phyloP scores from a whole-genome alignment of 2,329 filamentous ascomycete genomes.

The Aurifilum marmelostoma region DNA sequence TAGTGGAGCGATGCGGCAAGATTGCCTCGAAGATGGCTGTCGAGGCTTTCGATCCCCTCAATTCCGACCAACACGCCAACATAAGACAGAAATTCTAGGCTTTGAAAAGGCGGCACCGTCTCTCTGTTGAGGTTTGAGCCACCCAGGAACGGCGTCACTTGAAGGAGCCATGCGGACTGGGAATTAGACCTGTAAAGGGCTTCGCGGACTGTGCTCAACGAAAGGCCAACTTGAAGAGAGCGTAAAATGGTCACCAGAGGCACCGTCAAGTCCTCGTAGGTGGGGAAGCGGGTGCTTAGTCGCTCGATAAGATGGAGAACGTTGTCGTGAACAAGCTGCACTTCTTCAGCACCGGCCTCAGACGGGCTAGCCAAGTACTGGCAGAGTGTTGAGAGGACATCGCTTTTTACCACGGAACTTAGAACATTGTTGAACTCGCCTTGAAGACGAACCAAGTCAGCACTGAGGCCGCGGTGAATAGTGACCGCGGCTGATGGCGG shows the following conservation, averaged over 20 bases:
- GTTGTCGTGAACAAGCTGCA: conserved; percentile 57
- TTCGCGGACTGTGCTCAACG: conserved; percentile 47
- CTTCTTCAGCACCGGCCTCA: conserved; percentile 44
- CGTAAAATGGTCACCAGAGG: conserved; percentile 80
- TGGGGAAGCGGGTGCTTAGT: conserved; percentile 69
- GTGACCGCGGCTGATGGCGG: conserved; percentile 65
- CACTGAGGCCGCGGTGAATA: conserved; percentile 72
- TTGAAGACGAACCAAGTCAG: conserved; percentile 73
- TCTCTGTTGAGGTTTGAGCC: conserved; percentile 42
- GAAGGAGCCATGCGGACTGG: conserved; percentile 41
- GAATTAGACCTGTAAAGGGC: conserved; percentile 13
- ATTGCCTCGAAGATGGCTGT: conserved; percentile 49
- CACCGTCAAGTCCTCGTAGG: conserved; percentile 82
- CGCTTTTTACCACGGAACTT: conserved; percentile 59
- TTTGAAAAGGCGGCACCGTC: conserved; percentile 36
- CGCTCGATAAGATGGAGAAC: conserved; percentile 72
- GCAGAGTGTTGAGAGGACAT: conserved; percentile 45
- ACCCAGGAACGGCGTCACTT: conserved; percentile 60
- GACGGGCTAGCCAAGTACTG: conserved; percentile 39
- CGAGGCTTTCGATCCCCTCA: conserved; percentile 50
- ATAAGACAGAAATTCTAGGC: conserved; percentile 55
- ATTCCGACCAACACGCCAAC: conserved; percentile 50
- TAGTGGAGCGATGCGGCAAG: conserved; percentile 70
- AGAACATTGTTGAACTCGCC: conserved; percentile 81
- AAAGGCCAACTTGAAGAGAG: conserved; percentile 76